Evolutionary conservation across 352 stramenopile genomes (phyloP), one percentile per base, ranked within the genome.

Genomic region (Phytophthora pseudosyringae): DNA sequence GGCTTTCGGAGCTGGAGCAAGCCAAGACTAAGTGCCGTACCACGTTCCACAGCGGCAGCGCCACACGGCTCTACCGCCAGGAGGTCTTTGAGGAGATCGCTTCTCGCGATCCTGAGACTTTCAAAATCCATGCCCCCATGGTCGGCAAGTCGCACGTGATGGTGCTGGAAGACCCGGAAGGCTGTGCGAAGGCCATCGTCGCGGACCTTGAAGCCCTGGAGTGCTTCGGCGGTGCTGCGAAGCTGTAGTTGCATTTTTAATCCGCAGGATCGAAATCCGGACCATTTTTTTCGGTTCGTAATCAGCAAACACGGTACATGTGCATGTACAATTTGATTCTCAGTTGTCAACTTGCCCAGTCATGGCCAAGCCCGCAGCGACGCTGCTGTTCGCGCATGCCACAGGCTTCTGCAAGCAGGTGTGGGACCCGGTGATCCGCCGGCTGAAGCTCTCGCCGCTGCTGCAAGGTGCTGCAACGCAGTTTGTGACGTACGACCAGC

Each of bases 321-420:
- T 2, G 2, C 21, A 21, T 21, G 21, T 21, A 21, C 21, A 21
- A 21, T 21, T 21, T 21, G 21, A 43, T n/a, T 41, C 45, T 70
- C 44, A 71, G 11, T 63, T 54, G 12, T 33, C 31, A 64, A 67
- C 29, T 62, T 12, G 4, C 18, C 1, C 1, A 25, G 47, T 46
- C 40, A 71, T 71, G 61, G 13, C 39, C 15, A 59, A 59, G n/a
- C 45, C 54, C 1, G 49, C 33, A n/a, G 69, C 44, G 51, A 79
- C 72, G 49, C 44, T 89, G 31, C 46, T 89, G 36, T 86, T 89
- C 48, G 68, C 62, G n/a, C 80, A 89, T 53, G 80, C 70, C 44
- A 78, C 59, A 5, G 75, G 80, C 25, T 83, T 86, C 52, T 89
- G 80, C 56, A 73, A 71, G 60, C 59, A 87, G 43, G 65, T 72